Evolutionary conservation across 805 yeast species (phyloP), one percentile per base, ranked within the genome.

Genomic region (Candida andamanensis): DNA sequence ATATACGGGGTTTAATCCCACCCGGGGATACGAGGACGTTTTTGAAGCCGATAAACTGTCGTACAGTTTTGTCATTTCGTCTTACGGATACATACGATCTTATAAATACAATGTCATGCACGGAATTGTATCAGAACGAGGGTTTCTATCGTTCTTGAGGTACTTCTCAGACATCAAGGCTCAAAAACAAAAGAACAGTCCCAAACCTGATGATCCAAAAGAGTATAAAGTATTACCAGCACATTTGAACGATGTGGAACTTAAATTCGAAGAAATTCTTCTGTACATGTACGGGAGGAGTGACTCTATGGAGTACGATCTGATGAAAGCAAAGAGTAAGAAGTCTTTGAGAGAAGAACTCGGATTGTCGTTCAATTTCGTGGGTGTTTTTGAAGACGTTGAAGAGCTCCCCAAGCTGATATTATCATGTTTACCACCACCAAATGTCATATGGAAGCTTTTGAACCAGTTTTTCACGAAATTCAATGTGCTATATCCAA

Each of bases 401-500:
- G 15, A 67, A 15, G 56, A 65, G 32, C 55, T 67, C 30, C 56
- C 59, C 29, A 64, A 67, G 35, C 56, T 64, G 10, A 59, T 65
- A 17, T 58, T 59, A 36, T 52, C 58, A 17, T 46, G 64, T 4
- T 41, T 80, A 29, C 89, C 89, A 0, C 63, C 58, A 16, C 70
- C 71, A 43, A 64, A 61, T 35, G 64, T 74, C 2, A 63, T 78
- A 6, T 73, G 81, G 74, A 46, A 65, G 30, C 58, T 77, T 27
- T 55, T 80, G 16, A 74, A 76, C 36, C 57, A 76, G 39, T 80
- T 73, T 41, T 80, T 80, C 49, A 66, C 64, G 10, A 66, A 67
- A 18, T 52, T 80, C 5, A 81, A 80, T 47, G 69, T 80, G 9
- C 74, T 73, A 32, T 59, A 78, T 40, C 87, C 90, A 2, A 74